Conservation (phyloP, 331 rosid genomes). For the Rosa hybrid region DNA sequence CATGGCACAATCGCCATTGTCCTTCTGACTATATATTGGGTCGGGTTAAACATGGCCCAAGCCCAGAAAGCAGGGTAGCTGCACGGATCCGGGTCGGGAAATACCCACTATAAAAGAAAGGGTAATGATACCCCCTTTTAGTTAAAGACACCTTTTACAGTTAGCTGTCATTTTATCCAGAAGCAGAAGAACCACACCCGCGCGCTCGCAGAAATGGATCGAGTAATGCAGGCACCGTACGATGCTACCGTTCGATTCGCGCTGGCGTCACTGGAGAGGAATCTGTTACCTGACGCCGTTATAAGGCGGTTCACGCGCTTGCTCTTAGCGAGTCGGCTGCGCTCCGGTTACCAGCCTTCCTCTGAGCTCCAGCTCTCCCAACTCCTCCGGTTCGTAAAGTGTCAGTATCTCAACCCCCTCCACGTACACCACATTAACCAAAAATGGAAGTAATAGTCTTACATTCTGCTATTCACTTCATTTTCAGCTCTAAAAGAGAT, state of each 20-base stretch:
- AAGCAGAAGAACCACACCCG: too few species aligned
- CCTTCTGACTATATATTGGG: neutral
- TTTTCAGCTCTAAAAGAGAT: slow-evolving; percentile 67
- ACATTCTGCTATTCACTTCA: neutral
- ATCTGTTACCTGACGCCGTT: slow-evolving; percentile 68
- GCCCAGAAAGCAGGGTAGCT: neutral
- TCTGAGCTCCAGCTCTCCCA: slow-evolving; percentile 68
- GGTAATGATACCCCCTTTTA: too few species aligned
- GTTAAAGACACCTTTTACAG: too few species aligned
- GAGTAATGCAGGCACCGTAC: slow-evolving; percentile 42
- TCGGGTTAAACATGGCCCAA: neutral
- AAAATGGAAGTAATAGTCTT: neutral
- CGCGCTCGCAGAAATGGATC: too few species aligned
- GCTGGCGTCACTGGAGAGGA: slow-evolving; percentile 58
- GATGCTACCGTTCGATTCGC: slow-evolving; percentile 49
- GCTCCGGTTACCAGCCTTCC: slow-evolving; percentile 63
- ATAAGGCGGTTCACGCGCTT: slow-evolving; percentile 63
- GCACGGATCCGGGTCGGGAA: too few species aligned
- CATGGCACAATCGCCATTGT: neutral
- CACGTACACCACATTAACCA: neutral
- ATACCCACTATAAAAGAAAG: too few species aligned
- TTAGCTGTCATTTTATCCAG: too few species aligned
- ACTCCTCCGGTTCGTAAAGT: slow-evolving; percentile 56
- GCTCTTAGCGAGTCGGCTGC: slow-evolving; percentile 71
- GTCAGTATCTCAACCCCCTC: slow-evolving; percentile 30